Evolutionary conservation across 495 filamentous ascomycete species (phyloP), one percentile per base, ranked within the genome.

Genomic region (Niebla homalea): DNA sequence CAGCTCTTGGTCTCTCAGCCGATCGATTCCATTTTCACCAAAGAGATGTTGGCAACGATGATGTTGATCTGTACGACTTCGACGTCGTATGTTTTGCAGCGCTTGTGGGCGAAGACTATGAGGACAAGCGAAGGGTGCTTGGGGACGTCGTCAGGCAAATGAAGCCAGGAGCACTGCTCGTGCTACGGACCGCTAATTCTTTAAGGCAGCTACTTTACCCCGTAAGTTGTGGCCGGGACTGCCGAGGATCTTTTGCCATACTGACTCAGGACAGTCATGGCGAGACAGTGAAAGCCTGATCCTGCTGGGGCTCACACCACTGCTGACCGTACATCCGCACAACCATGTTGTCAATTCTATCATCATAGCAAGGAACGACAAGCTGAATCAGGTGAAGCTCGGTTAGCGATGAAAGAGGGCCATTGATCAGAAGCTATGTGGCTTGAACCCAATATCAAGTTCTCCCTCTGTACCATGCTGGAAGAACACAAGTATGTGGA

Each of bases 41-140:
- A 23, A 49, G 52, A 0, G 64, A 64, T 39, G 67, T 63, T 11
- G 55, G 41, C 25, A 53, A 56, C 22, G 50, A 40, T 10, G 29
- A 51, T 15, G 32, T 36, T 8, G 49, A 60, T 36, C 55, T 70
- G 51, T 43, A 45, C 1, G 32, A 38, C 0, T 67, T 64, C 37
- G 64, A 73, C 44, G 65, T 73, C 3, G 68, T 75, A 0, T 72
- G 60, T 50, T 49, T 75, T 5, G 71, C 71, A 5, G 70, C 69
- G 14, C 56, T 75, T 0, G 71, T 75, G 3, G 70, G 70, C 2
- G 56, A 37, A 10, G 55, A 48, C n/a, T 58, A 59, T n/a, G 42
- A 23, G 10, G 54, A 62, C 14, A 75, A 75, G 50, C 42, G 61
- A 11, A 39, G 44, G 5, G 60, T 71, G 8, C 35, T 75, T 15